These are phyloP conservation scores for Mortierella sp. DNA, from an alignment of 371 early-diverging fungal species.

Conservation along the genomic window DNA sequence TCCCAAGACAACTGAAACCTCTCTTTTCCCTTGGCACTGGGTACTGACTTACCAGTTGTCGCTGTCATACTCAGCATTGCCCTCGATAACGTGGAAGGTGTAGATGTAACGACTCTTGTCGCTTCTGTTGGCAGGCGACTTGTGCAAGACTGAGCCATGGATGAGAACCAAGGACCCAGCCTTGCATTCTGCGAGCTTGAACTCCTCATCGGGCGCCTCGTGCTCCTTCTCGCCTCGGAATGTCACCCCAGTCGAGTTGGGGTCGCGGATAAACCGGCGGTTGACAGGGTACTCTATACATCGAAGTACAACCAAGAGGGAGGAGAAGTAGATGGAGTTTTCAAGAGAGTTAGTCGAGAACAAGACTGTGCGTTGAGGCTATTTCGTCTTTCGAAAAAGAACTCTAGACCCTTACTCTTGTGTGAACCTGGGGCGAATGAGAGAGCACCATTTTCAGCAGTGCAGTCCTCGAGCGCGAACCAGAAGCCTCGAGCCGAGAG, in stretches of 20 bases:
- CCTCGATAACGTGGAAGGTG: constrained; percentile 95
- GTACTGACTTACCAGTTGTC: constrained; percentile 70
- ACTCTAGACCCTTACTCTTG: constrained; percentile 58
- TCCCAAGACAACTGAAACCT: neutral
- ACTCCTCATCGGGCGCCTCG: constrained; percentile 36
- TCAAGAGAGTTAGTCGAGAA: neutral
- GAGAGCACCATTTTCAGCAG: constrained; percentile 87
- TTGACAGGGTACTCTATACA: constrained; percentile 65
- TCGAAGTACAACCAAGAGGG: neutral
- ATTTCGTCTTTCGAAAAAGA: neutral
- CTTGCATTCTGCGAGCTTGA: constrained; percentile 21
- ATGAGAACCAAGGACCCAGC: constrained; percentile 87
- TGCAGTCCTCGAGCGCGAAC: constrained; percentile 96
- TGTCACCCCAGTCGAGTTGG: constrained; percentile 62
- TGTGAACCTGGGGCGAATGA: constrained; percentile 90
- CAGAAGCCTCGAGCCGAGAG: constrained; percentile 89
- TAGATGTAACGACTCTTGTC: constrained; percentile 86
- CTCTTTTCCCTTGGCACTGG: too few relatives aligned
- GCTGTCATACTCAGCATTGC: constrained; percentile 66
- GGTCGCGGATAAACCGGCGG: constrained; percentile 80
- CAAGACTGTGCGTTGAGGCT: neutral
- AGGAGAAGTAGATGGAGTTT: neutral
- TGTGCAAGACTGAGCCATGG: constrained; percentile 90
- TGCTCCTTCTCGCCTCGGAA: constrained; percentile 65
- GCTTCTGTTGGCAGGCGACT: constrained; percentile 84